phyloP scores from a whole-genome alignment of 2,329 filamentous ascomycete genomes.

The Pseudogymnoascus pannorum region DNA sequence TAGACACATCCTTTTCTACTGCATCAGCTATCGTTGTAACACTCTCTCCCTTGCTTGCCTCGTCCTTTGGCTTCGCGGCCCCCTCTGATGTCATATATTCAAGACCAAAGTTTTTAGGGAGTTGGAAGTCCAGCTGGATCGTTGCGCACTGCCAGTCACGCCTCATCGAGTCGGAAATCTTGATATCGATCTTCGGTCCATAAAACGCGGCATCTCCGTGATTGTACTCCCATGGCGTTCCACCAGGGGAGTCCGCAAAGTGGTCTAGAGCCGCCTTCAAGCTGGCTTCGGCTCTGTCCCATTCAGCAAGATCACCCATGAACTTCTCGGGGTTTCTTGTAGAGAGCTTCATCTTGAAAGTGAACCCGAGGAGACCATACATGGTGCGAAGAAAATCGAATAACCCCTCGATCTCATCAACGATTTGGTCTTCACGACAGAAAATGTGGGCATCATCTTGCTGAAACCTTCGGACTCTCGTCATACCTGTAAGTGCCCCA shows the following conservation, averaged over 20 bases:
- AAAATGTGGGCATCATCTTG: constrained; percentile 98
- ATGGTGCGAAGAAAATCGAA: constrained; percentile 82
- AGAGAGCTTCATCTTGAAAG: constrained; percentile 90
- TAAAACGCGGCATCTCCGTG: constrained; percentile 97
- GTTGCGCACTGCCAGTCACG: constrained; percentile 87
- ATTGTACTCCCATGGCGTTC: constrained; percentile 79
- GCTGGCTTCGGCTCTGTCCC: constrained; percentile 80
- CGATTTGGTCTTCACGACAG: constrained; percentile 72
- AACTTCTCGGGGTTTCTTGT: constrained; percentile 81
- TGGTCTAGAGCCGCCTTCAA: constrained; percentile 71
- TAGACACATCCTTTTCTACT: constrained; percentile 26
- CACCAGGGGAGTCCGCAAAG: constrained; percentile 53
- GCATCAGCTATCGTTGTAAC: not conserved
- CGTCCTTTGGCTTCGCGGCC: constrained; percentile 36
- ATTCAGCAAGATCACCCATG: constrained; percentile 78
- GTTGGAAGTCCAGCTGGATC: constrained; percentile 88
- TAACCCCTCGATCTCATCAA: constrained; percentile 67
- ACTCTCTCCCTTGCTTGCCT: constrained; percentile 17
- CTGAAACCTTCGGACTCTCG: constrained; percentile 86
- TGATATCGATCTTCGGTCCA: constrained; percentile 97
- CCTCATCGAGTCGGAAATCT: constrained; percentile 78
- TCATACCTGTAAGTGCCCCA: constrained; percentile 82
- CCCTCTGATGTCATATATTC: constrained; percentile 73
- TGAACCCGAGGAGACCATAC: constrained; percentile 77
- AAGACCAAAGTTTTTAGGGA: constrained; percentile 77